Evolutionary conservation across 2,329 filamentous ascomycete species (phyloP), one percentile per base, ranked within the genome.

Genomic region (Trichophyton schoenleinii): DNA sequence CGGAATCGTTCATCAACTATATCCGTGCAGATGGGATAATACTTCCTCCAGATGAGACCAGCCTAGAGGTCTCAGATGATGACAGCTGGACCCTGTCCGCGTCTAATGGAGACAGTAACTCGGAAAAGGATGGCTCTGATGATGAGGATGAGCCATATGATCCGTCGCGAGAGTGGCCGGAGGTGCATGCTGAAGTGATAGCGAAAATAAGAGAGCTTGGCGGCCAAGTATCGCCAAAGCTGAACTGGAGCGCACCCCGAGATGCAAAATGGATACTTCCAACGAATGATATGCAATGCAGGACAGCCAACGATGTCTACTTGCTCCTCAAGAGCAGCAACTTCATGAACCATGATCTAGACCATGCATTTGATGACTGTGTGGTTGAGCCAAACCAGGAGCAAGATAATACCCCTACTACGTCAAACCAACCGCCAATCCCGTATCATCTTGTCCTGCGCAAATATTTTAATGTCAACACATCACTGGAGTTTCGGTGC

Each of bases 221-320:
- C 15, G 92, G 92, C 63, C 84, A 86, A 63, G 91, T 96, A 7
- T 86, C 88, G 1, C 94, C 94, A 0, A 99, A 99, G 74, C 78
- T 99, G 55, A 97, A 97, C 77, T 99, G 94, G 94, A 96, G 91
- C 4, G 87, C 91, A 3, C 94, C 94, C 3, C 96, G 96, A 73
- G 94, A 99, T 71, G 94, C 94, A 7, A 89, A 88, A 22, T 96
- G 91, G 87, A 96, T 99, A 73, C 75, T 86, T 75, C 75, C 82
- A 72, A 92, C 80, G 74, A 99, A 99, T 74, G 95, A 89, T 55
- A 87, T 96, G 76, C 90, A 95, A 73, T 99, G 94, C 74, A 86
- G 85, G 3, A 85, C 84, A 0, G 84, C 94, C 2, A 95, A 94
- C 71, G 94, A 99, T 69, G 84, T 99, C 52, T 99, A 97, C 70